Evolutionary conservation across 441 rosid species (phyloP), one percentile per base, ranked within the genome.

Genomic region (Populus trichocarpa): DNA sequence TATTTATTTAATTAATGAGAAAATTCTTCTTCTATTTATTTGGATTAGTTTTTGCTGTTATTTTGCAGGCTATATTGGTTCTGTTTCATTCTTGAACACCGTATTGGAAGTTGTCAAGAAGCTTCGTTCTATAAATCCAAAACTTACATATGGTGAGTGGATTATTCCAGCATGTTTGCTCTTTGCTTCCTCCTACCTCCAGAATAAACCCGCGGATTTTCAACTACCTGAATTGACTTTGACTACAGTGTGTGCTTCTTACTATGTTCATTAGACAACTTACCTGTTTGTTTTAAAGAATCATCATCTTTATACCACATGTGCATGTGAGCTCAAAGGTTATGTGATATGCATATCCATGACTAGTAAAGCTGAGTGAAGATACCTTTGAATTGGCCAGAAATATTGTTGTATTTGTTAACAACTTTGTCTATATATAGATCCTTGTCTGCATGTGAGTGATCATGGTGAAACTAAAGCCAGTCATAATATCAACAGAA

Each of bases 41-140:
- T 67, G 74, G 71, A 25, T 66, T 64, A 65, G 30, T 73, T 72
- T 38, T 35, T 77, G 3, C 6, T 81, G 71, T 74, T 81, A 42
- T 65, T 78, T 75, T 85, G 67, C 71, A 94, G 99, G 99, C 75
- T 97, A 97, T 82, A 95, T 97, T 76, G 99, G 99, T 77, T 97
- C 99, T n/a, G 97, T 90, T 81, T 97, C 99, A 9, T 97, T 97
- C 79, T 79, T 97, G 84, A 84, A 90, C 85, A 87, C 91, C 30
- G 78, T 97, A 63, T 86, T 97, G 87, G 86, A 90, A 84, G 97
- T 92, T 33, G 91, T 97, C 61, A 71, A 87, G 61, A 95, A 93
- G 92, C 98, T 97, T 79, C 99, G 99, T 9, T 76, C 94, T 25
- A 70, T 92, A 75, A 97, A 94, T 85, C 98, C 99, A 64, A 87